Evolutionary conservation across 192 early-diverging fungal species (phyloP).

Genomic region (Chytriomyces confervae): DNA sequence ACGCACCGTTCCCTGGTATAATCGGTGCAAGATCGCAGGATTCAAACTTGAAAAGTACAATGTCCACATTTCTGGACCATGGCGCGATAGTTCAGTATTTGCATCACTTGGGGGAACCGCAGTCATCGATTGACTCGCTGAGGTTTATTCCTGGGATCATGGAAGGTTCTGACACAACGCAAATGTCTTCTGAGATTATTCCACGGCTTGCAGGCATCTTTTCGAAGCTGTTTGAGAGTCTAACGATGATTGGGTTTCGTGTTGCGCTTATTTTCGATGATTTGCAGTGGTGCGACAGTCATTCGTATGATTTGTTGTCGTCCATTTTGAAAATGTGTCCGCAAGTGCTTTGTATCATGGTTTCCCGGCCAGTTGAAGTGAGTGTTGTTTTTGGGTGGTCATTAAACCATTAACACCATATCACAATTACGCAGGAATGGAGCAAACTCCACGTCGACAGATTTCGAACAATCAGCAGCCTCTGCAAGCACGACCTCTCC

Average conservation of each 20-base stretch:
- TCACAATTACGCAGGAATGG: conserved; percentile 4
- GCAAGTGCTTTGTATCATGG: conserved; percentile 10
- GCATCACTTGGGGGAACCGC: conserved; percentile 22
- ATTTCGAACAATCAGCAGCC: background rate
- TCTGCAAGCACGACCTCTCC: conserved; percentile 20
- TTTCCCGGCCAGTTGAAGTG: conserved; percentile 26
- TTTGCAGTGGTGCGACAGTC: conserved; percentile 33
- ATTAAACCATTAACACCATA: too few relatives aligned
- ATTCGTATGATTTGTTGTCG: conserved; percentile 30
- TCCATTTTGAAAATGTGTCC: conserved; percentile 24
- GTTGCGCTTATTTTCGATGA: conserved; percentile 33
- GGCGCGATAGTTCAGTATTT: background rate
- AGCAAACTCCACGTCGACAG: conserved; percentile 4
- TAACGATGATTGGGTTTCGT: background rate
- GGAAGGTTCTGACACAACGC: conserved; percentile 6
- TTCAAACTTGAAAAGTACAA: conserved; percentile 1
- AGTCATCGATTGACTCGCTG: conserved; percentile 25
- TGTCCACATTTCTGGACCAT: conserved; percentile 18
- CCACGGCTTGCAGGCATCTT: conserved; percentile 24
- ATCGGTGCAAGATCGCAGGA: background rate
- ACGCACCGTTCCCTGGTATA: background rate
- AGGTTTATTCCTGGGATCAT: conserved; percentile 22
- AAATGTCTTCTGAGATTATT: conserved; percentile 23
- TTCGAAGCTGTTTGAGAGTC: conserved; percentile 20
- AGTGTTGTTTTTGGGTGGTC: background rate